phyloP scores from a whole-genome alignment of 768 basidiomycete species.

The Suillus sp. region DNA sequence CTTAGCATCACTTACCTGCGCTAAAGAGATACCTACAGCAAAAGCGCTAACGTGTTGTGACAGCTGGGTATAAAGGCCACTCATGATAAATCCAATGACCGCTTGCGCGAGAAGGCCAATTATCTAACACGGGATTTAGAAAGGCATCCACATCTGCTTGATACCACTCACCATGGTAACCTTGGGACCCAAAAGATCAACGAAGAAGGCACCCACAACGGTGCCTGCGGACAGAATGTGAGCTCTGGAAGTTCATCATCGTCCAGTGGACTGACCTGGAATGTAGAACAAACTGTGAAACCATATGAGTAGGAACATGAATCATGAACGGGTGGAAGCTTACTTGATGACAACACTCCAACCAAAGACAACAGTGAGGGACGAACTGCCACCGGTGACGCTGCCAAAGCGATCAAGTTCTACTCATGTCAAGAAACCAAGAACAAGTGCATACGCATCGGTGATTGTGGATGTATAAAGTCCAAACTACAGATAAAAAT shows the following conservation, averaged over 20 bases:
- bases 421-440: neutral
- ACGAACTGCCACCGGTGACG: slow-evolving; percentile 54
- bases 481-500: slow-evolving; percentile 55
- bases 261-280: slow-evolving; percentile 42
- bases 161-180: slow-evolving; percentile 58
- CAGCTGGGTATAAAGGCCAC: slow-evolving; percentile 71
- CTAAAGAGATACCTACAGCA: slow-evolving; percentile 47
- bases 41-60: slow-evolving; percentile 70
- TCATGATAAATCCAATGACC: slow-evolving; percentile 86
- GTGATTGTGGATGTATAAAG: slow-evolving; percentile 81
- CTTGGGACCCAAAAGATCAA: slow-evolving; percentile 78
- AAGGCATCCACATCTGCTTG: neutral
- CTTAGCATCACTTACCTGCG: slow-evolving; percentile 1
- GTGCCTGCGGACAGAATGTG: slow-evolving; percentile 43
- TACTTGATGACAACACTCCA: slow-evolving; percentile 89
- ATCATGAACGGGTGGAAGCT: slow-evolving; percentile 26
- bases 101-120: slow-evolving; percentile 67
- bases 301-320: slow-evolving; percentile 37
- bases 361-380: slow-evolving; percentile 69
- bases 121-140: slow-evolving; percentile 45
- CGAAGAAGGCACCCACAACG: slow-evolving; percentile 69
- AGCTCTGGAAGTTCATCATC: slow-evolving; percentile 15
- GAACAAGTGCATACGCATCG: slow-evolving; percentile 48
- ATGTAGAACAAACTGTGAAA: slow-evolving; percentile 59
- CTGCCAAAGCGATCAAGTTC: slow-evolving; percentile 35